These are phyloP conservation scores for Debaryomycetaceae sp. DNA, from an alignment of 1,139 yeast genomes.

Conservation along the genomic window DNA sequence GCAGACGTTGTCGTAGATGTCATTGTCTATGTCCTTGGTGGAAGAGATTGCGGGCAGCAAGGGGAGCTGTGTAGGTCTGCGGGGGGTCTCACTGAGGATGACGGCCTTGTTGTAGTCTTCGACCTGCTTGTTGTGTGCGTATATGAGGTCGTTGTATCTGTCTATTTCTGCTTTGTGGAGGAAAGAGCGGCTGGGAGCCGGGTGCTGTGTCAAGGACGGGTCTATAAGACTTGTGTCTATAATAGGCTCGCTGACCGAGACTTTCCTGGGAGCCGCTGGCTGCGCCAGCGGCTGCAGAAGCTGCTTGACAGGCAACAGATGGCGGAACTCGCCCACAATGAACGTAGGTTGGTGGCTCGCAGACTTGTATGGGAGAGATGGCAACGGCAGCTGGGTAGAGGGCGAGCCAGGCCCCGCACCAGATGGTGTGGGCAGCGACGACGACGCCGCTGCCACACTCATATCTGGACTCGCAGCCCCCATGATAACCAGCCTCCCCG, in stretches of 20 bases:
- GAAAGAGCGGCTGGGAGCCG: not conserved
- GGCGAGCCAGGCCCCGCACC: not conserved
- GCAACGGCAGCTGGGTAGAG: not conserved
- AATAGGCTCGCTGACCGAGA: not conserved
- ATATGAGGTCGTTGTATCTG: slow-evolving; percentile 8
- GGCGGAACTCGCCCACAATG: slow-evolving; percentile 5
- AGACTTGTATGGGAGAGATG: not conserved
- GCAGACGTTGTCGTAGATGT: slow-evolving; percentile 3
- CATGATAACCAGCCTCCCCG: not conserved
- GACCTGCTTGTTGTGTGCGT: slow-evolving; percentile 9
- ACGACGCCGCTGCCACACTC: not conserved
- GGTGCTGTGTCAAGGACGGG: slow-evolving; percentile 6
- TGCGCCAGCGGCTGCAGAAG: not conserved
- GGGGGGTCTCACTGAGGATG: slow-evolving; percentile 4
- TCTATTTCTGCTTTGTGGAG: slow-evolving; percentile 8
- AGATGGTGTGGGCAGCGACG: not conserved
- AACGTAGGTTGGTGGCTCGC: not conserved
- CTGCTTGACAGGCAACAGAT: slow-evolving; percentile 1
- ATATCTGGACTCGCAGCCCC: not conserved
- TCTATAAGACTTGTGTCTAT: slow-evolving; percentile 6
- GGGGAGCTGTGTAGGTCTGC: slow-evolving; percentile 1
- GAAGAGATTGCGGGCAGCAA: slow-evolving; percentile 2
- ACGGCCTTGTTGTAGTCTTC: slow-evolving; percentile 10
- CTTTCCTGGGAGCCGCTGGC: not conserved
- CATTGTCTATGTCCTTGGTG: not conserved